Evolutionary conservation across 768 basidiomycete species (phyloP).

Genomic region (Tephrocybe sp.): DNA sequence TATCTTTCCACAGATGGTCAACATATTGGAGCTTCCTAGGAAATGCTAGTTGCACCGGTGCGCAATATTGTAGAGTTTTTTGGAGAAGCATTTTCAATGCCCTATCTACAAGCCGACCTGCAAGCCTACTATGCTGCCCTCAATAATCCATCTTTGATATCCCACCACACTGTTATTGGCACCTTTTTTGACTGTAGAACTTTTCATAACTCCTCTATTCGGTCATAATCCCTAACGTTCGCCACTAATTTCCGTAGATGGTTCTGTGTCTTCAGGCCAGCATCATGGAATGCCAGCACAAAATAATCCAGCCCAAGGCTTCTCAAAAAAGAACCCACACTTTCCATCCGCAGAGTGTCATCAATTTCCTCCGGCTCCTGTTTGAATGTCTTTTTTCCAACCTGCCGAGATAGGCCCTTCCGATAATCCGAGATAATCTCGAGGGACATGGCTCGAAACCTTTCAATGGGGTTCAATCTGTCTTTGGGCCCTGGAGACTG

Average conservation of each 20-base stretch:
- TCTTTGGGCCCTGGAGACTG: no score
- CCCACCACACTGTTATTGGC: constrained; percentile 11
- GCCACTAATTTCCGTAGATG: neutral
- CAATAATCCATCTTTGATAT: neutral
- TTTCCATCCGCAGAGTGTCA: neutral
- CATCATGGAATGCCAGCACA: neutral
- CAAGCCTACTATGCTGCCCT: neutral
- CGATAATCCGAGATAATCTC: neutral
- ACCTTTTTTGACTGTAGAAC: constrained; percentile 6
- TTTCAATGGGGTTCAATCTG: no score
- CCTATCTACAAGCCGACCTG: neutral
- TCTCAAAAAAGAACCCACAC: neutral
- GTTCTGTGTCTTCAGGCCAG: neutral
- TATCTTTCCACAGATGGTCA: neutral
- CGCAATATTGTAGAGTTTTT: neutral
- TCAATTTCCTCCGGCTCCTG: neutral
- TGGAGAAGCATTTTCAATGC: neutral
- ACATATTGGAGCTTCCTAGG: neutral
- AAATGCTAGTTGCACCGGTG: no score
- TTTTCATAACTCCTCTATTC: constrained; percentile 8
- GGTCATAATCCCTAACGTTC: constrained; percentile 1
- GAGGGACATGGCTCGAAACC: neutral
- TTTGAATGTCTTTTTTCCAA: neutral
- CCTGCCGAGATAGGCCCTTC: neutral
- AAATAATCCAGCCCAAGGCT: neutral